Percentiles rank a stretch among this genome's conserved stretches.
These are phyloP conservation scores for Tuber calosporum DNA, from an alignment of 495 filamentous ascomycete species.

Conservation along the genomic window DNA sequence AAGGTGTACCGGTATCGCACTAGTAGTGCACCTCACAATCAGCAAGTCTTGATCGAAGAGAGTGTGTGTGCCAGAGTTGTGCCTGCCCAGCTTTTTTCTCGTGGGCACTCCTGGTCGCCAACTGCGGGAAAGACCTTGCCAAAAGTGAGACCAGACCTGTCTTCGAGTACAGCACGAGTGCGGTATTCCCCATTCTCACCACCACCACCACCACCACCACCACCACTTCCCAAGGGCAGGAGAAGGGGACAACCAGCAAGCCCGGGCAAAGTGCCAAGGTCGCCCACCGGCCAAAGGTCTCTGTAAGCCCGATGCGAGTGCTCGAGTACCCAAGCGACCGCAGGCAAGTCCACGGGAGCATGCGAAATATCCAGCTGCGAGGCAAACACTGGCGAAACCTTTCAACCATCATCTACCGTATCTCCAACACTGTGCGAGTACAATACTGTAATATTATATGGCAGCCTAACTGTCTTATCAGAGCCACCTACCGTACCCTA, in stretches of 20 bases:
- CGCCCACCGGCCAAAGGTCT: background rate
- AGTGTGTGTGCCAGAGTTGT: background rate
- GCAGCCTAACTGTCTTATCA: background rate
- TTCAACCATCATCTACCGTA: background rate
- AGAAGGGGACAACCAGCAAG: background rate
- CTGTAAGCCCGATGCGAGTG: background rate
- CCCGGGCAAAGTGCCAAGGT: background rate
- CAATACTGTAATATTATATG: background rate
- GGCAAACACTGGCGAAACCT: background rate
- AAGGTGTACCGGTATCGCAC: no score
- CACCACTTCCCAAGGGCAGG: background rate
- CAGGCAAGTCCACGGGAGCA: background rate
- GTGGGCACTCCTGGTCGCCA: background rate
- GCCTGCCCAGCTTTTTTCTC: slow-evolving; percentile 5
- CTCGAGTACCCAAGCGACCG: background rate
- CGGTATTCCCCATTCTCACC: background rate
- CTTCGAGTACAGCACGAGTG: no score
- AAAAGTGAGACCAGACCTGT: background rate
- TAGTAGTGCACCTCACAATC: background rate
- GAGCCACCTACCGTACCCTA: no score
- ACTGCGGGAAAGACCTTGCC: background rate
- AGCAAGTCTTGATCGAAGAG: background rate
- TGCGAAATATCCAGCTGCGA: background rate
- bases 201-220: no score
- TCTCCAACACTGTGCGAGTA: background rate